Percentiles rank a stretch among this genome's conserved stretches.
Evolutionary conservation across 192 early-diverging fungal genomes (phyloP).

Genomic region (Backusella mclennaniae): DNA sequence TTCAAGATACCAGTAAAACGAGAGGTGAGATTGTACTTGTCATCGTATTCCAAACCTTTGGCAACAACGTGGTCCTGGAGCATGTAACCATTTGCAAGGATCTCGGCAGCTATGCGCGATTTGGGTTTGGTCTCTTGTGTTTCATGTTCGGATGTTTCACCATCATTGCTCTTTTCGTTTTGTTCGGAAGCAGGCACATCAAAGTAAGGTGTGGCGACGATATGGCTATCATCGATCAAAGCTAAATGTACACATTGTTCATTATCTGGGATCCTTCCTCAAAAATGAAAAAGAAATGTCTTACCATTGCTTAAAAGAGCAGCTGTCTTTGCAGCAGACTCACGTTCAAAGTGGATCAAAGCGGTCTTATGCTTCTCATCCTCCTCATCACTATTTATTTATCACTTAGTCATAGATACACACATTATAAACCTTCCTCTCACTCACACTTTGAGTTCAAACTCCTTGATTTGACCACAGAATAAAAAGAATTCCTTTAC

Average conservation of each 20-base stretch:
- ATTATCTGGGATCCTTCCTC: not conserved
- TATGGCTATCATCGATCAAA: slow-evolving; percentile 57
- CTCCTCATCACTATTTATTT: slow-evolving; percentile 43
- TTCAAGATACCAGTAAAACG: slow-evolving; percentile 38
- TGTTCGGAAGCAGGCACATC: slow-evolving; percentile 8
- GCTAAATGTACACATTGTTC: slow-evolving; percentile 24
- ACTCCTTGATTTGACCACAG: slow-evolving; percentile 61
- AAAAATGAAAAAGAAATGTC: not conserved
- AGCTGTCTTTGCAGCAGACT: slow-evolving; percentile 65
- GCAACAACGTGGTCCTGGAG: slow-evolving; percentile 63
- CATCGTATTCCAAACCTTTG: slow-evolving; percentile 65
- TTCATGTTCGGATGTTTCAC: not conserved
- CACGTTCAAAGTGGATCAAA: slow-evolving; percentile 55
- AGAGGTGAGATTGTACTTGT: slow-evolving; percentile 54
- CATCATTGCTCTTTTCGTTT: slow-evolving; percentile 34
- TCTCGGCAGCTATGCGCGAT: slow-evolving; percentile 58
- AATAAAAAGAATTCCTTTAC: slow-evolving; percentile 68
- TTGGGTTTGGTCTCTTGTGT: slow-evolving; percentile 46
- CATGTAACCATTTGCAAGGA: slow-evolving; percentile 68
- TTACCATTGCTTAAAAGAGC: slow-evolving; percentile 53
- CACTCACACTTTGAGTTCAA: slow-evolving; percentile 58
- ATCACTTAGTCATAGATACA: not conserved
- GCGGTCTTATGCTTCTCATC: slow-evolving; percentile 48
- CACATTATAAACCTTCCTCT: not conserved
- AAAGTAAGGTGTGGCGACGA: slow-evolving; percentile 50